A percentile compares a stretch with the other conserved stretches of the same genome.
Evolutionary conservation across 2,329 filamentous ascomycete species (phyloP).

Genomic region (Xylaria sp.): DNA sequence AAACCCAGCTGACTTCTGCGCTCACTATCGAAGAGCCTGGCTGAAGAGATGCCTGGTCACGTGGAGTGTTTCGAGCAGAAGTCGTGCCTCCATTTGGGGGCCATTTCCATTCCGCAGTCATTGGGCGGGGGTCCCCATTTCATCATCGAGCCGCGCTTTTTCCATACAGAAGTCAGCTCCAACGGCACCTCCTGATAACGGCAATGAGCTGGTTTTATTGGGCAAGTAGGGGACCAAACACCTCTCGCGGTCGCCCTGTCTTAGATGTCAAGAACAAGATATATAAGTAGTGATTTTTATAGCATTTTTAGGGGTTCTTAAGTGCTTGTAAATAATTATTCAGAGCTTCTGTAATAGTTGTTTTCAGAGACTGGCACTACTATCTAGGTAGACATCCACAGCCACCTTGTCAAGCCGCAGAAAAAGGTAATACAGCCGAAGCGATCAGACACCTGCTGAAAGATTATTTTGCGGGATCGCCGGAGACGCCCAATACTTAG

Average conservation of each 20-base stretch:
- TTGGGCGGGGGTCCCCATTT: neutral
- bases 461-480: neutral
- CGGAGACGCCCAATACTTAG: neutral
- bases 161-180: no score
- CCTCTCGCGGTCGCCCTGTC: neutral
- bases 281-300: neutral
- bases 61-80: neutral
- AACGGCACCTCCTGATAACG: no score
- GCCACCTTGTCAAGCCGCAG: neutral
- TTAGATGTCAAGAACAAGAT: neutral
- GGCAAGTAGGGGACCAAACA: no score
- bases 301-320: neutral
- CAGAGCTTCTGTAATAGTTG: neutral
- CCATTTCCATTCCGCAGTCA: neutral
- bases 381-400: neutral
- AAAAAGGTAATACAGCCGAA: neutral
- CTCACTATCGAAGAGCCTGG: neutral
- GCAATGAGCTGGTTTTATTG: neutral
- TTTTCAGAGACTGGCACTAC: no score
- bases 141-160: neutral
- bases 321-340: neutral
- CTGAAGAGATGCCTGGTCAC: neutral
- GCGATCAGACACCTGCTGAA: neutral
- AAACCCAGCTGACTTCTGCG: neutral
- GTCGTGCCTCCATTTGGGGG: neutral